These are phyloP conservation scores for Herpotrichia juniperi DNA, from an alignment of 2,329 filamentous ascomycete genomes.

Conservation along the genomic window DNA sequence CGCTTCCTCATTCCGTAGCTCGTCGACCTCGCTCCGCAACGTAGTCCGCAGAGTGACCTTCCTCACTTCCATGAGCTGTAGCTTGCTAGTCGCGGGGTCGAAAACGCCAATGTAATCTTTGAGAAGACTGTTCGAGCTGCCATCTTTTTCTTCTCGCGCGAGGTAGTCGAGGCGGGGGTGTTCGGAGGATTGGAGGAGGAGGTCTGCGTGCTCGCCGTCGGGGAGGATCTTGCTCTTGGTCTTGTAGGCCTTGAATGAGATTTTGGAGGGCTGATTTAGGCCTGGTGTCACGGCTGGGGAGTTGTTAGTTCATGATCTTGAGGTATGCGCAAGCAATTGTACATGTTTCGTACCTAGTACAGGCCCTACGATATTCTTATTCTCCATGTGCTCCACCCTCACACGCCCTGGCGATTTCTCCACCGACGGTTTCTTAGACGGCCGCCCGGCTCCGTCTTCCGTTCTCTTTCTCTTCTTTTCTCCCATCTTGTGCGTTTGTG, in stretches of 20 bases:
- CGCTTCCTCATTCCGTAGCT: constrained; percentile 43
- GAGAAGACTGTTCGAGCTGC: constrained; percentile 55
- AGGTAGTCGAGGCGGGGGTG: constrained; percentile 66
- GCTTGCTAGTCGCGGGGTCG: constrained; percentile 59
- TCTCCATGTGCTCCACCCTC: constrained; percentile 54
- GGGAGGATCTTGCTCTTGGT: constrained; percentile 33
- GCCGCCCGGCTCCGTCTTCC: constrained; percentile 32
- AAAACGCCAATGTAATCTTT: constrained; percentile 68
- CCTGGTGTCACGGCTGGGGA: constrained; percentile 50
- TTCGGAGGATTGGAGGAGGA: constrained; percentile 66
- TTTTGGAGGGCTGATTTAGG: constrained; percentile 44
- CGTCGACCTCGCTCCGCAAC: constrained; percentile 51
- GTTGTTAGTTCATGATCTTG: constrained; percentile 5
- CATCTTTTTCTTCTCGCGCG: constrained; percentile 57
- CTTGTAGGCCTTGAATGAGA: constrained; percentile 59
- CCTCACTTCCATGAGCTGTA: constrained; percentile 60
- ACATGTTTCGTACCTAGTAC: constrained; percentile 52
- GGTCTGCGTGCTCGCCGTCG: constrained; percentile 44
- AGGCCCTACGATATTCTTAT: constrained; percentile 55
- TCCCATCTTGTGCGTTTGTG: constrained; percentile 27
- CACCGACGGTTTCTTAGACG: constrained; percentile 53
- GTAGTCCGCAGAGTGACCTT: constrained; percentile 62
- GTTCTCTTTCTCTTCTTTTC: constrained; percentile 49
- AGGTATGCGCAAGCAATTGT: background rate
- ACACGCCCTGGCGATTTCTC: constrained; percentile 46